Evolutionary conservation across 176 grass and related monocot genomes (phyloP), one percentile per base, ranked within the genome.

Genomic region (Ensete ventricosum): DNA sequence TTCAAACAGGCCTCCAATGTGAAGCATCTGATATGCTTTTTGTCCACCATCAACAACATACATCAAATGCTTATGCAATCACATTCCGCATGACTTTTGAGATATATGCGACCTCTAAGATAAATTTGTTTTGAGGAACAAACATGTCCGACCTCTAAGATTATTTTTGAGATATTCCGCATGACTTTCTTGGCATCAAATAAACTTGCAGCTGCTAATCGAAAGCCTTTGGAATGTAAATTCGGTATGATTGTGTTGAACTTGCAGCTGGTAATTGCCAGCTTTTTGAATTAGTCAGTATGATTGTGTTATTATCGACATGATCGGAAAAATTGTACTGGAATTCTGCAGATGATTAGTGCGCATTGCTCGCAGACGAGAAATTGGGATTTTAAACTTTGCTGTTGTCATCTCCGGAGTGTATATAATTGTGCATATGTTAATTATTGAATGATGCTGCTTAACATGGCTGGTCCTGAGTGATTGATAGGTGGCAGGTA

Each of bases 1-100:
- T 60, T 83, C 85, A 0, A 99, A 89, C 60, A 82, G 78, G 52
- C 82, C 90, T 67, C 84, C 87, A 19, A 87, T 91, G 63, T 97
- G 82, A 92, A 21, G 50, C 26, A 53, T 80, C 12, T 68, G 54
- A 63, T 62, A 29, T 43, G 34, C 34, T 4, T 43, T 11, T 5
- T 64, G 27, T 17, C 3, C 8, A 14, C 6, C 34, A 1, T 51
- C 3, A 19, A 17, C 16, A 51, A 51, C 12, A 70, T 20, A 19
- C 67, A 20, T 60, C 29, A 51, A 51, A 70, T 50, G 34, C 19
- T 70, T 51, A 50, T 51, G 6, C 34, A 43, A 16, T n/a, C 5
- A 52, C 34, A 50, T 10, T 70, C 7, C 1, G 67, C 67, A 50
- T 51, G 21, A 21, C 67, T 9, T n/a, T 5, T 51, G 67, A 11